Evolutionary conservation across 768 basidiomycete species (phyloP), one percentile per base, ranked within the genome.

Genomic region (Psilocybe tampanensis): DNA sequence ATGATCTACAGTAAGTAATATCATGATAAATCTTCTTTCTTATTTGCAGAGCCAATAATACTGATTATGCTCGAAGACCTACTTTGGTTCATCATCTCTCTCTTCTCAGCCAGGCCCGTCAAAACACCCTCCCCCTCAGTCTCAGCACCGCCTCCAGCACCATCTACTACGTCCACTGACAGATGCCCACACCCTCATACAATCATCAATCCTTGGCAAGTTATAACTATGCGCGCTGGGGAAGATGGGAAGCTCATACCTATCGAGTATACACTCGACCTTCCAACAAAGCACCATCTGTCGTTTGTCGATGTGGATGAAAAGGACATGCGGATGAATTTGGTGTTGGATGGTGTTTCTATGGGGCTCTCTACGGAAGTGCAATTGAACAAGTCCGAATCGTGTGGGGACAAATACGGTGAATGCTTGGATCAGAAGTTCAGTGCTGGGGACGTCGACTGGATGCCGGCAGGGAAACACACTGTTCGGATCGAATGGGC

Each of bases 381-480:
- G 13, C 4, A 6, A 39, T 39, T 39, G 36, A 13, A 39, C 45
- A 55, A 49, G 22, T 44, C 54, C 5, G 52, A 59, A 36, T 54
- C 58, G 23, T 68, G 65, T 42, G 65, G 61, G n/a, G 60, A 63
- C 5, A 44, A 58, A 26, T 39, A 60, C 41, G 52, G 42, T 7
- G 36, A 55, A 17, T 68, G 67, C 41, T 43, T 65, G 17, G n/a
- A 24, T 15, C 60, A 50, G 39, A 50, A 55, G 15, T 64, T 61
- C 54, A 66, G 65, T 44, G 56, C 58, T 18, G 65, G 64, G 1
- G 29, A 51, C 9, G 54, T 66, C 8, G 43, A 60, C 15, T 54
- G n/a, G n/a, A n/a, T 68, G 5, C 60, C 65, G 43, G 48, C 60
- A 5, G 65, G 67, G 21, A 64, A 65, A 19, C 67, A 66, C 45